These are phyloP conservation scores for Adansonia grandidieri DNA, from an alignment of 441 rosid genomes.

Conservation along the genomic window DNA sequence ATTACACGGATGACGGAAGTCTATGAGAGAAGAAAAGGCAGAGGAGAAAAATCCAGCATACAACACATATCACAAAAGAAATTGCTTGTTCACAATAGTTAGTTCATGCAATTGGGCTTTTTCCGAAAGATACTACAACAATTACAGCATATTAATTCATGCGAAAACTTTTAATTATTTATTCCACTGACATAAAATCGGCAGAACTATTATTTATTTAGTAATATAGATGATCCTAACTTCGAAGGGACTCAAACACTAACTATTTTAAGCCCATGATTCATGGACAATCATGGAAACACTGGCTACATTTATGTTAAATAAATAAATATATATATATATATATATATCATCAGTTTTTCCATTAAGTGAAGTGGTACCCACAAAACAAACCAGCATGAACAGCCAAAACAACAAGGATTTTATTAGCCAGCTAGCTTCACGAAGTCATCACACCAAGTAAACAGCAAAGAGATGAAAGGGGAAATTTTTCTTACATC, in stretches of 20 bases:
- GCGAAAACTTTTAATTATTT: background rate
- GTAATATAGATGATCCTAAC: too few relatives aligned
- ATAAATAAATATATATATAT: background rate
- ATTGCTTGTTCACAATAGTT: background rate
- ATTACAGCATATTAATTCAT: background rate
- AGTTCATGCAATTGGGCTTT: background rate
- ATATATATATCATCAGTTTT: too few relatives aligned
- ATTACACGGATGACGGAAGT: background rate
- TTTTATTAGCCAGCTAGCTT: constrained; percentile 11
- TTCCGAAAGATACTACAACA: background rate
- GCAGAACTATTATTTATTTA: too few relatives aligned
- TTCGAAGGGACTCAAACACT: too few relatives aligned
- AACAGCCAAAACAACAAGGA: background rate
- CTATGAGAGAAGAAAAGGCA: background rate
- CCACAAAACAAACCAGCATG: background rate
- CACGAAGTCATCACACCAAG: background rate
- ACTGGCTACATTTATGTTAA: background rate
- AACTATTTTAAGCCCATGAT: background rate
- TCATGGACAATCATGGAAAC: background rate
- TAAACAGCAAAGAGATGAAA: background rate
- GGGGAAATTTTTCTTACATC: too few relatives aligned
- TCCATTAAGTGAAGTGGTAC: background rate
- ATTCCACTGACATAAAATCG: background rate
- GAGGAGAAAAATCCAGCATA: background rate
- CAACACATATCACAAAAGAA: background rate